phyloP scores from a whole-genome alignment of 177 flowering plant genomes.

The Tripterygium wilfordii region DNA sequence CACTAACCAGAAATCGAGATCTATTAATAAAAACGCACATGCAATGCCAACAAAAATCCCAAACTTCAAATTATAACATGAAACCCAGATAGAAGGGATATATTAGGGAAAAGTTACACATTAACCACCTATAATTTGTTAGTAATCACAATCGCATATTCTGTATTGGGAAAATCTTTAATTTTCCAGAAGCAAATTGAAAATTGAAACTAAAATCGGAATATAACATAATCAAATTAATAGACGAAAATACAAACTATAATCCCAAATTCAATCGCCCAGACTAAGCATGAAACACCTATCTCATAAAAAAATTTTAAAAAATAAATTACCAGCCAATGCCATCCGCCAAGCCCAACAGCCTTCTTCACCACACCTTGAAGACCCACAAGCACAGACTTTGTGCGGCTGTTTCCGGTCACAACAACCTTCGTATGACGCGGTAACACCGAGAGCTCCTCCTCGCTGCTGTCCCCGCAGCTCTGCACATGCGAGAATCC shows the following conservation, averaged over 20 bases:
- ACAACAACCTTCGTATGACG: constrained; percentile 94
- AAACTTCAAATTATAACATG: background rate
- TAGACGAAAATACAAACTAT: too few relatives aligned
- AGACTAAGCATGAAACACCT: too few relatives aligned
- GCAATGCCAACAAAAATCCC: constrained; percentile 19
- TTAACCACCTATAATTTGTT: background rate
- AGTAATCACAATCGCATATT: too few relatives aligned
- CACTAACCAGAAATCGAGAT: constrained; percentile 14
- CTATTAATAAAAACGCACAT: constrained; percentile 17
- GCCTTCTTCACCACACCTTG: constrained; percentile 98
- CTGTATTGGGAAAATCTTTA: too few relatives aligned
- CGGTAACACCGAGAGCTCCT: constrained; percentile 83
- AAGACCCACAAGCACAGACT: constrained; percentile 90
- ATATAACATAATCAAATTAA: too few relatives aligned
- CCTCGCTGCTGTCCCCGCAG: constrained; percentile 71
- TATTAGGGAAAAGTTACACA: constrained; percentile 5
- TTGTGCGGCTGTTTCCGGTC: constrained; percentile 91
- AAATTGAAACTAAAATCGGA: too few relatives aligned
- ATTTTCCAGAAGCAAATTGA: too few relatives aligned
- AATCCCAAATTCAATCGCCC: too few relatives aligned
- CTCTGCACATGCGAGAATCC: constrained; percentile 53
- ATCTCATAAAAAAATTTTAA: too few relatives aligned
- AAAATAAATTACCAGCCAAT: constrained; percentile 79
- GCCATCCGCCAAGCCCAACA: constrained; percentile 98
- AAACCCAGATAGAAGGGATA: background rate